These are phyloP conservation scores for Begonia masoniana DNA, from an alignment of 306 rosid genomes.

Conservation along the genomic window DNA sequence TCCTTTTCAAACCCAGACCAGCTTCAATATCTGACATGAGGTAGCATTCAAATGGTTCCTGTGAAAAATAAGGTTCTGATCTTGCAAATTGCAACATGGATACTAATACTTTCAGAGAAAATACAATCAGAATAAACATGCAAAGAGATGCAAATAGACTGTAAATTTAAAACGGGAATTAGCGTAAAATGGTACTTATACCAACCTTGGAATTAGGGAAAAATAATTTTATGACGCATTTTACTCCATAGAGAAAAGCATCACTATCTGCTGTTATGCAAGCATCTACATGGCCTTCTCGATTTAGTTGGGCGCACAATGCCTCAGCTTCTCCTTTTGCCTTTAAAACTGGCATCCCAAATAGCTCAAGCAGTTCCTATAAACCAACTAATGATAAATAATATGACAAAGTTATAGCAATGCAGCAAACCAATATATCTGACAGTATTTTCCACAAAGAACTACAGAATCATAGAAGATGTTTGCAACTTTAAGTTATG, in stretches of 20 bases:
- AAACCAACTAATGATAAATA: constrained; percentile 14
- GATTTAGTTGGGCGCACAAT: constrained; percentile 67
- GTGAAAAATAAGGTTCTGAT: constrained; percentile 23
- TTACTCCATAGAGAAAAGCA: constrained; percentile 83
- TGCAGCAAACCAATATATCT: too few relatives aligned
- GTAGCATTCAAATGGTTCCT: constrained; percentile 96
- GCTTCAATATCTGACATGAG: constrained; percentile 72
- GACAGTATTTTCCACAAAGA: too few relatives aligned
- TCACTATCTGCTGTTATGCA: constrained; percentile 86
- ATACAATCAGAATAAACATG: too few relatives aligned
- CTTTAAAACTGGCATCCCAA: constrained; percentile 76
- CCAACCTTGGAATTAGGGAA: constrained; percentile 45
- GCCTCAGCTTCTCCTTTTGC: constrained; percentile 98
- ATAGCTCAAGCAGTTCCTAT: constrained; percentile 73
- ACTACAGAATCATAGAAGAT: too few relatives aligned
- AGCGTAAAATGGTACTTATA: too few relatives aligned
- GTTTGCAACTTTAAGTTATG: too few relatives aligned
- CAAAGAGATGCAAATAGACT: too few relatives aligned
- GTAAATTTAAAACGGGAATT: too few relatives aligned
- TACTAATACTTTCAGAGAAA: neutral
- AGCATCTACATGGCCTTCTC: constrained; percentile 74
- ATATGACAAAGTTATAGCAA: neutral
- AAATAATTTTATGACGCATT: constrained; percentile 56
- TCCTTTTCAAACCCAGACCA: constrained; percentile 83
- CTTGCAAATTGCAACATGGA: neutral